Conservation (phyloP, 768 basidiomycete species). For the Suillus spraguei region DNA sequence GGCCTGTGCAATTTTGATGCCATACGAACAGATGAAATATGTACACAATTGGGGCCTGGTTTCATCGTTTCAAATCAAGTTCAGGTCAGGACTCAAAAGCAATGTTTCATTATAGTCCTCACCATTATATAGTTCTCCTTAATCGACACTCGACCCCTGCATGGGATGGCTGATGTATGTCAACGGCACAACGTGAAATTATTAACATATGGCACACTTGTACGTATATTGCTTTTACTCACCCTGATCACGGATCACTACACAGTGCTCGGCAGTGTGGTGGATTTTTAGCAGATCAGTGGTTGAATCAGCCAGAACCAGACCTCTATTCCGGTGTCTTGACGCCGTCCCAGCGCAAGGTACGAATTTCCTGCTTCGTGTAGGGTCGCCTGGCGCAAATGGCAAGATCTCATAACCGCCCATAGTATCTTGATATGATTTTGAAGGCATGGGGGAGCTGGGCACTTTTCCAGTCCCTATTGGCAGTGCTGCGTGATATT, state of each 20-base stretch:
- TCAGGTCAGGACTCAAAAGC: conserved; percentile 49
- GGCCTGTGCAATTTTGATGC: conserved; percentile 86
- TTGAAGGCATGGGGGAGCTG: conserved; percentile 78
- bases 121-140: conserved; percentile 65
- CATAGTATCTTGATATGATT: conserved; percentile 88
- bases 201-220: conserved; percentile 81
- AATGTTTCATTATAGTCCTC: conserved; percentile 11
- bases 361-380: conserved; percentile 26
- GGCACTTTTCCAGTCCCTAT: conserved; percentile 70
- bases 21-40: conserved; percentile 75
- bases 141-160: conserved; percentile 75
- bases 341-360: conserved; percentile 86
- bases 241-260: conserved; percentile 12
- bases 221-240: conserved; percentile 35
- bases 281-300: conserved; percentile 78
- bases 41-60: conserved; percentile 69
- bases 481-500: conserved; percentile 59
- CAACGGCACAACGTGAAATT: conserved; percentile 71
- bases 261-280: conserved; percentile 59
- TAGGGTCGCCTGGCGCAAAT: conserved; percentile 1
- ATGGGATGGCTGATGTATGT: conserved; percentile 79
- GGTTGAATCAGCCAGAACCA: conserved; percentile 69
- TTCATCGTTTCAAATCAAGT: conserved; percentile 83
- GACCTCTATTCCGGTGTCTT: conserved; percentile 67
- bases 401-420: conserved; percentile 8